Evolutionary conservation across 768 basidiomycete genomes (phyloP), one percentile per base, ranked within the genome.

Genomic region (Naganishia friedmannii): DNA sequence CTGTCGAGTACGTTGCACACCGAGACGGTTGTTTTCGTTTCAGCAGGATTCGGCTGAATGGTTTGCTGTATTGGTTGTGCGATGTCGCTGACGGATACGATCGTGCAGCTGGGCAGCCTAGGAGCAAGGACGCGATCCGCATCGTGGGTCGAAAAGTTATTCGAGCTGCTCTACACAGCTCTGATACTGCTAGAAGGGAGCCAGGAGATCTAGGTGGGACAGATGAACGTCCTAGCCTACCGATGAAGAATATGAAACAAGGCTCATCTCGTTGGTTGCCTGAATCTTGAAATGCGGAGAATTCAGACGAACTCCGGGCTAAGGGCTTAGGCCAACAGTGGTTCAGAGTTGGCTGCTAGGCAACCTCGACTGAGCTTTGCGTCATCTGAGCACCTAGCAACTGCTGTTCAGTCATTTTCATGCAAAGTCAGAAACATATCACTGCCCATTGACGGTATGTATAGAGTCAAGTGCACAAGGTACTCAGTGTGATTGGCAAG

Each of bases 81-180:
- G 60, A 42, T 39, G 39, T 17, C 37, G 39, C 60, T 45, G 60
- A 63, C 60, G 60, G 57, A 58, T 15, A 63, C 23, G 39, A 63
- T 63, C 23, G 39, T 17, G 23, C 19, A 26, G 23, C 23, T 15
- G 60, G 23, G 26, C 57, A 58, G n/a, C 48, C 23, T 1, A 51
- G 48, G 48, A 51, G 23, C 48, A 51, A 12, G 12, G 48, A 51
- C 7, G 23, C 48, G 48, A 51, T 51, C 21, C 48, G 48, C 48
- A 51, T 51, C 48, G n/a, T 51, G 48, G 48, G 6, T 51, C n/a
- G 23, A 12, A 13, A 2, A 26, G 3, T 21, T 51, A 6, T 3
- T 51, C n/a, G 48, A 26, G 48, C 48, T 51, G 12, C 48, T 51
- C 48, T 51, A 12, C 3, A 13, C 21, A n/a, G 48, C 7, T 51